Evolutionary conservation across 371 early-diverging fungal genomes (phyloP), one percentile per base, ranked within the genome.

Genomic region (Haplosporangium sp.): DNA sequence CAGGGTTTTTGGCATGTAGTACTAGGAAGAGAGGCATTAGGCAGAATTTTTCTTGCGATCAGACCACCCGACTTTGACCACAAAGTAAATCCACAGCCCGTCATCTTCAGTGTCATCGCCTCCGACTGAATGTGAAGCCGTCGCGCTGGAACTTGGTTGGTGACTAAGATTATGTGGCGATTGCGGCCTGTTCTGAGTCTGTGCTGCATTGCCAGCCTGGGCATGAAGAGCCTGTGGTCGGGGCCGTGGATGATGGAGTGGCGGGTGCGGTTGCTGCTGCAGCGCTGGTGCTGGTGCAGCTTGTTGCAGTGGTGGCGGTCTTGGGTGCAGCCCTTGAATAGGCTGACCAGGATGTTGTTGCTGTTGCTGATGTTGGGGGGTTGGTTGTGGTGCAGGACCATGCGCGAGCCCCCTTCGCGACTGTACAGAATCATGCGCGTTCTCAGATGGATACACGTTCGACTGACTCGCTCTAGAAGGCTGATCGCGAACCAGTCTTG

Each of bases 11-110:
- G 29, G 29, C 29, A 29, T 4, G 29, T 29, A 4, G 29, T 29
- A 29, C 29, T 29, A 29, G 29, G 29, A 4, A 29, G 29, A 29
- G 29, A 29, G 29, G 29, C 29, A 29, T 29, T 29, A 29, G 29
- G 29, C 1, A 29, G 29, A 29, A 29, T 4, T 4, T 29, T 29
- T 57, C 43, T 59, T 58, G n/a, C 64, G 57, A 47, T 77, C 79
- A 13, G 72, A 64, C 79, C 79, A 77, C 18, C 79, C 79, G 5
- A 77, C 72, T 45, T 77, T 71, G 52, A 77, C 79, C 42, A 77
- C 79, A 72, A 77, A 77, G 40, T 77, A 67, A 50, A 77, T 68
- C 79, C 79, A 77, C 0, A 77, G 68, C 2, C 79, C 79, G 40
- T 77, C 79, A 38, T 75, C 76, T 45, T 74, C 69, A 6, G 52